Evolutionary conservation across 805 yeast species (phyloP), one percentile per base, ranked within the genome.

Genomic region (Zygoascus flipseniorum): DNA sequence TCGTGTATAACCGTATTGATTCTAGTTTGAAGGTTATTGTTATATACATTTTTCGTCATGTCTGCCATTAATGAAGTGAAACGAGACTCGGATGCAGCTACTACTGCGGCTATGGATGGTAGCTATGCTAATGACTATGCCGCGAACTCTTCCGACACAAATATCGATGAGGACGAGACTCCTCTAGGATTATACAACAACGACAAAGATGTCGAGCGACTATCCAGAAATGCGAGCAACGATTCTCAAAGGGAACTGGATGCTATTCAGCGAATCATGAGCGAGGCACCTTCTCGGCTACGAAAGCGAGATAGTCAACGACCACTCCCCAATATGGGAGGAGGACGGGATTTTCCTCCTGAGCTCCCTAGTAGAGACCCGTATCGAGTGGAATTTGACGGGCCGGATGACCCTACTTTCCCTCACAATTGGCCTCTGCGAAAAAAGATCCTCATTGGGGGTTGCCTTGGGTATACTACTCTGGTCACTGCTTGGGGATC

Each of bases 341-440:
- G 60, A n/a, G 59, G 58, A 5, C 43, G 52, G 9, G 59, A 56
- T 23, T 58, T 48, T 45, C 61, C 61, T 1, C 61, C 62, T 2
- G 31, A 43, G 13, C 55, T 60, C 5, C 44, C 48, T n/a, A 56
- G 58, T 39, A 39, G 57, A 35, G 57, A 53, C 5, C 53, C 71
- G 1, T 89, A 82, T 64, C 74, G 79, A 10, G 96, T 89, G 8
- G 76, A 83, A 3, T 87, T 76, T 62, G 85, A 86, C 63, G 95
- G 95, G 0, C 83, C 85, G 1, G 74, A 81, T 49, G 97, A 89
- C 65, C 95, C 95, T 1, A 54, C 68, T 9, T 88, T 83, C 65
- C 96, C 97, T 0, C 84, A 82, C 65, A 89, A 89, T 66, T 88
- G 90, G 92, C 66, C 84, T 0, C 13, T 71, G 42, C 60, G 52